Evolutionary conservation across 306 rosid genomes (phyloP), one percentile per base, ranked within the genome.

Genomic region (Prunus mume): DNA sequence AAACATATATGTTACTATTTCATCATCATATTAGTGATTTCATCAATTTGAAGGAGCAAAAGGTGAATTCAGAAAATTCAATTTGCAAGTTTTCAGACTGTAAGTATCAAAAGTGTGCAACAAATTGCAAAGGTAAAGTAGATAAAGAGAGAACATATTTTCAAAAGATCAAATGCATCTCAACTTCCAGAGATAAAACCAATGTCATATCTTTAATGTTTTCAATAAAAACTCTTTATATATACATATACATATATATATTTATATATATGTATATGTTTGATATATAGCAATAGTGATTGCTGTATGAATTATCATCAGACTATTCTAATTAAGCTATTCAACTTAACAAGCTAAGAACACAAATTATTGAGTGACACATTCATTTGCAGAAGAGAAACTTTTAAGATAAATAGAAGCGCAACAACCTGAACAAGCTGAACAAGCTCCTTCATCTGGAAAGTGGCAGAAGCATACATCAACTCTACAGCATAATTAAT

Each of bases 401-500:
- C 43, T 41, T 27, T 22, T 69, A 69, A 49, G 11, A 72, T 18
- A 47, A 66, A 20, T 18, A 34, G 71, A 83, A 83, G 71, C 52
- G 69, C 38, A 78, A 12, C 46, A 77, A 95, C 98, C 98, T 95
- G 98, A 72, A 89, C 88, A 79, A 89, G 86, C 52, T 74, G 80
- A 76, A 92, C 93, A 11, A 95, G 88, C 83, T 95, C 98, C 74
- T 89, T 92, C 90, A 90, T 90, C 85, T 87, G 90, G 82, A 95
- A 95, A 71, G 88, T 86, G 51, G 83, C 77, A 71, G 98, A 91
- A 78, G 97, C 97, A 88, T 88, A 92, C 96, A 95, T 85, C 57
- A 95, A 87, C 73, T 95, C 97, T 81, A 95, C 84, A 20, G 96
- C 96, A 75, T 86, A 88, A 80, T 85, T 81, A 47, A 95, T 89